Evolutionary conservation across 345 rosid species (phyloP).

Genomic region (Eucalyptus marginata): DNA sequence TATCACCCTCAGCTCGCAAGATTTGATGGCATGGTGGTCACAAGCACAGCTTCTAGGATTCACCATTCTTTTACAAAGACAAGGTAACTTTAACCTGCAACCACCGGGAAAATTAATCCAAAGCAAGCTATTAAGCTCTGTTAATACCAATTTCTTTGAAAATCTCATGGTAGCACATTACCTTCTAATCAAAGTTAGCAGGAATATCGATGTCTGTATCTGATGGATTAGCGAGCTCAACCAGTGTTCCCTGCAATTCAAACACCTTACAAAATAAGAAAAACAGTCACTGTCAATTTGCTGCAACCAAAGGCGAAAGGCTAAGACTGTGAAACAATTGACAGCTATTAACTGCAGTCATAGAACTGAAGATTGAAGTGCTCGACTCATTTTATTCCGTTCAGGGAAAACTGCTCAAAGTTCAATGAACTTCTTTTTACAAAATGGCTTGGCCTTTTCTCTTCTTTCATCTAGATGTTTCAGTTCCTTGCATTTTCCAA

Average conservation of each 20-base stretch:
- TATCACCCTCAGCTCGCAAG: neutral
- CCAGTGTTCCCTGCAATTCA: slow-evolving; percentile 43
- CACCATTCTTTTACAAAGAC: neutral
- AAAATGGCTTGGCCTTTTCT: neutral
- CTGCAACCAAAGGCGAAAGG: neutral
- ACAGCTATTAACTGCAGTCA: neutral
- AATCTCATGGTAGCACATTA: neutral
- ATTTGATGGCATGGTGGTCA: neutral
- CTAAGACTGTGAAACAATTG: neutral
- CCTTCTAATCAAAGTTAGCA: slow-evolving; percentile 41
- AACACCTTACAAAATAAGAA: slow-evolving; percentile 8
- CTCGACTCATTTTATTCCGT: neutral
- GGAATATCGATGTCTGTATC: slow-evolving; percentile 47
- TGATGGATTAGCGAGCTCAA: slow-evolving; percentile 50
- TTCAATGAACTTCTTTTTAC: neutral
- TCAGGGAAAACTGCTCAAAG: neutral
- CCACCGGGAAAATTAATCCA: neutral
- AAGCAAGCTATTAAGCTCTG: neutral
- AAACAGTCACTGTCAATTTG: neutral
- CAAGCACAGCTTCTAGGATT: neutral
- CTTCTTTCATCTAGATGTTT: neutral
- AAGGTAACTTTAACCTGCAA: neutral
- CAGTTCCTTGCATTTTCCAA: neutral
- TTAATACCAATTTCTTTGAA: neutral
- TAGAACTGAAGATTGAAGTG: neutral